These are phyloP conservation scores for Paecilomyces niveus DNA, from an alignment of 2,329 filamentous ascomycete species.

Conservation along the genomic window DNA sequence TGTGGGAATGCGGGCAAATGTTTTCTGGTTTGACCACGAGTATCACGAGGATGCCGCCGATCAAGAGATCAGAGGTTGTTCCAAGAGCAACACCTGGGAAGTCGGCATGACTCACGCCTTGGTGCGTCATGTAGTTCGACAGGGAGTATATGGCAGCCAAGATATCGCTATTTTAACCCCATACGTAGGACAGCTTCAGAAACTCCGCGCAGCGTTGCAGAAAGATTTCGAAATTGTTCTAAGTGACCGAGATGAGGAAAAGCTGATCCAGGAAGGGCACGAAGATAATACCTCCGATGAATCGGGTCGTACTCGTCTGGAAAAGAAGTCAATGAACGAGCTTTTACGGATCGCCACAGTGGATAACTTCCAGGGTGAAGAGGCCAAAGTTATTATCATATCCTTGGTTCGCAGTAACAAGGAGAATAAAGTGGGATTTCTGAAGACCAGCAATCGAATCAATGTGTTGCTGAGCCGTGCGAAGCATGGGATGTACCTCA, in stretches of 20 bases:
- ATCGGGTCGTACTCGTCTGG: conserved; percentile 3
- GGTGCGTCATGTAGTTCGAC: conserved; percentile 58
- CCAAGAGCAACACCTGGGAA: conserved; percentile 49
- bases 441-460: conserved; percentile 59
- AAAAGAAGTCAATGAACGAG: conserved; percentile 41
- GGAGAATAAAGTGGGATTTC: conserved; percentile 54
- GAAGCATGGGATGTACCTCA: conserved; percentile 62
- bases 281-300: conserved; percentile 18
- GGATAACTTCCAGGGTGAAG: conserved; percentile 73
- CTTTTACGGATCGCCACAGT: conserved; percentile 56
- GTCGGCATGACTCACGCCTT: conserved; percentile 56
- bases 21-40: conserved; percentile 49
- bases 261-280: conserved; percentile 39
- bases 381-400: conserved; percentile 63
- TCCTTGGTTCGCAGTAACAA: conserved; percentile 65
- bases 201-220: conserved; percentile 33
- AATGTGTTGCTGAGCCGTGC: conserved; percentile 63
- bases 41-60: conserved; percentile 29
- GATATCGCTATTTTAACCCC: conserved; percentile 67
- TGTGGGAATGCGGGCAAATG: conserved; percentile 38
- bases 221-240: conserved; percentile 54
- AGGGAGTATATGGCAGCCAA: conserved; percentile 51
- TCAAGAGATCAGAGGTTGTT: conserved; percentile 24
- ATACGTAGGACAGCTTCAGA: conserved; percentile 48
- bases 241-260: conserved; percentile 55